Evolutionary conservation across 2,329 filamentous ascomycete genomes (phyloP), one percentile per base, ranked within the genome.

Genomic region (Pezicula carpinea): DNA sequence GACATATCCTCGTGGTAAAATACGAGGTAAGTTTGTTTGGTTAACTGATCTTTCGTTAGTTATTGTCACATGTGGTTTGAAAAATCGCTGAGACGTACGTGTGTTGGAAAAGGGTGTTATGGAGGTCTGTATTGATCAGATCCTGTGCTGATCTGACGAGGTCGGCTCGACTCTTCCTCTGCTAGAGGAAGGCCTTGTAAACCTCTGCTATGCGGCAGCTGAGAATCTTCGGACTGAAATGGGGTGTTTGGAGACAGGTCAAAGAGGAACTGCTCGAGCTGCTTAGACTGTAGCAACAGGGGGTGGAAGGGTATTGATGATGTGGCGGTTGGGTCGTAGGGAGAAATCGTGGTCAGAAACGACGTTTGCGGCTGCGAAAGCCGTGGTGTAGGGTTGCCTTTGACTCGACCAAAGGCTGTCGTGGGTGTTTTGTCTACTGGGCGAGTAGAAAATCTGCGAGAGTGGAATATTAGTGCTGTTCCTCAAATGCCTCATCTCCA

Each of bases 201-300:
- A 85, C 82, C 82, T 84, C 87, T 95, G 88, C 89, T 97, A 99
- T 99, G 92, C 93, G 93, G 93, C 93, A 97, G 92, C 89, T 95
- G 87, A 80, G 76, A 73, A 70, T 73, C 72, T 72, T 79, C 71
- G 69, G 79, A 78, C 69, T 76, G 78, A 69, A 69, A 66, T 59
- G 74, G 74, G 68, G 62, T 68, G 66, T 73, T 67, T 64, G 67
- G 66, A 61, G 68, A 67, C 60, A 66, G 66, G 68, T 76, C 71
- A 68, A 78, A 70, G 66, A 77, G 64, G 60, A 71, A 64, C 60
- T 69, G 68, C 63, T 76, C 69, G 71, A 72, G 65, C 52, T 69
- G 64, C 63, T 76, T 75, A 41, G 54, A 73, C 67, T 73, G 71
- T 65, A 70, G 67, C 61, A 62, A 69, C 58, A 63, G 80, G 80